Evolutionary conservation across 2,329 filamentous ascomycete species (phyloP), one percentile per base, ranked within the genome.

Genomic region (Epichloe brachyelytri): DNA sequence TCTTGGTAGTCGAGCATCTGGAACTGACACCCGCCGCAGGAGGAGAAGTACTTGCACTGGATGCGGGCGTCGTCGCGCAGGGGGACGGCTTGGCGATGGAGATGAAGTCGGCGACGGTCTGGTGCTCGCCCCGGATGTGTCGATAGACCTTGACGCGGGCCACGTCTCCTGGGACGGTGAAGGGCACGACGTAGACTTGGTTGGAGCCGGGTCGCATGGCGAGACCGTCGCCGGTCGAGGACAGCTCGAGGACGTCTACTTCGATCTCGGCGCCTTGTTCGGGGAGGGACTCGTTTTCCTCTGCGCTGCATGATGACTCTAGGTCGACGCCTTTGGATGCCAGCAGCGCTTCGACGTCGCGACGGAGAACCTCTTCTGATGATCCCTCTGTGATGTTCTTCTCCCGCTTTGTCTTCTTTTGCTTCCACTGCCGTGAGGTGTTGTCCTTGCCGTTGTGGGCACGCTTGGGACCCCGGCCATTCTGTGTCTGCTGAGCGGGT

Each of bases 1-100:
- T 89, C 85, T 33, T 77, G 69, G 66, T 97, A 97, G 50, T 88
- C 81, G 56, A 98, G 79, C 88, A 97, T 96, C 71, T 98, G 93
- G 67, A 97, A 90, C 69, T 98, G 93, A 65, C 93, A 98, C 34
- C 93, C 93, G 10, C 85, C 87, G 68, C 93, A 98, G 50, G 76
- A 78, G 40, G 80, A 73, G 63, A 98, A 98, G 73, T 98, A 97
- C 59, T 80, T 77, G 72, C 93, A 98, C 51, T 76, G 76, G 58
- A 95, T 77, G 20, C 86, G 80, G 38, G 76, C 75, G 60, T 93
- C 86, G 60, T 95, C 84, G 60, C 93, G 84, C 50, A 84, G 1
- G 82, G 76, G 0, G 87, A 89, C 0, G 90, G 82, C 52, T 78
- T 79, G 37, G 83, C 71, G 41, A 97, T 78, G 54, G 83, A 83